Evolutionary conservation across 2,329 filamentous ascomycete species (phyloP).

Genomic region (Paracoccidioides lutzii): DNA sequence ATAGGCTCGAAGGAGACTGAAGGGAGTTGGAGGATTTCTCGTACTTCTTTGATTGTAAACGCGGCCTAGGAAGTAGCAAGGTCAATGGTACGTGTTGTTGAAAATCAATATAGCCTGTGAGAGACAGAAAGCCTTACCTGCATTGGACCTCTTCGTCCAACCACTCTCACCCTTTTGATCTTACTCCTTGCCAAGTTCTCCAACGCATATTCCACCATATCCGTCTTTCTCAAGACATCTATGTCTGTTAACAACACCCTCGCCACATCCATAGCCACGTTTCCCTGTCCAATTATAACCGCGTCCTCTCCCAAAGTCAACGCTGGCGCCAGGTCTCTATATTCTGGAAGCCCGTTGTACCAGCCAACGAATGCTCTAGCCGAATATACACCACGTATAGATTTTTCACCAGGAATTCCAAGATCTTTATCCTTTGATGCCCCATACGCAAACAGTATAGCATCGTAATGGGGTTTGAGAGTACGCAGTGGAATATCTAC

Average conservation of each 20-base stretch:
- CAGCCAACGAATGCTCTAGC: slow-evolving; percentile 91
- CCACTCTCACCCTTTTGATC: slow-evolving; percentile 69
- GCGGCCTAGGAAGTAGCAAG: slow-evolving; percentile 47
- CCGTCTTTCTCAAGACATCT: slow-evolving; percentile 62
- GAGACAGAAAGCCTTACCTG: slow-evolving; percentile 44
- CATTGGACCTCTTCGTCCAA: slow-evolving; percentile 77
- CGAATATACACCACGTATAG: slow-evolving; percentile 63
- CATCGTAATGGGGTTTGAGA: slow-evolving; percentile 75
- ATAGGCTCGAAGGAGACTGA: slow-evolving; percentile 60
- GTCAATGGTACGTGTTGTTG: background rate
- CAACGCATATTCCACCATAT: slow-evolving; percentile 77
- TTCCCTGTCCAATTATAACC: slow-evolving; percentile 84
- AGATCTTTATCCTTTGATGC: slow-evolving; percentile 72
- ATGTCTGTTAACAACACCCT: slow-evolving; percentile 70
- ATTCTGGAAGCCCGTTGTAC: slow-evolving; percentile 93
- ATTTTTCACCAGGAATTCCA: slow-evolving; percentile 62
- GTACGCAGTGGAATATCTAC: slow-evolving; percentile 51
- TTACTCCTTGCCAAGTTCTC: slow-evolving; percentile 58
- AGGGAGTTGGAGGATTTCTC: slow-evolving; percentile 71
- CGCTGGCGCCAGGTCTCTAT: slow-evolving; percentile 57
- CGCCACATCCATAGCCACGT: slow-evolving; percentile 88
- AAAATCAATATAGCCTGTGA: background rate
- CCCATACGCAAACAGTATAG: slow-evolving; percentile 84
- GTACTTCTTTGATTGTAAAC: slow-evolving; percentile 88
- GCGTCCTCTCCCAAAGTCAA: slow-evolving; percentile 66